phyloP scores from a whole-genome alignment of 805 yeast species.

The Wickerhamomyces pijperi region DNA sequence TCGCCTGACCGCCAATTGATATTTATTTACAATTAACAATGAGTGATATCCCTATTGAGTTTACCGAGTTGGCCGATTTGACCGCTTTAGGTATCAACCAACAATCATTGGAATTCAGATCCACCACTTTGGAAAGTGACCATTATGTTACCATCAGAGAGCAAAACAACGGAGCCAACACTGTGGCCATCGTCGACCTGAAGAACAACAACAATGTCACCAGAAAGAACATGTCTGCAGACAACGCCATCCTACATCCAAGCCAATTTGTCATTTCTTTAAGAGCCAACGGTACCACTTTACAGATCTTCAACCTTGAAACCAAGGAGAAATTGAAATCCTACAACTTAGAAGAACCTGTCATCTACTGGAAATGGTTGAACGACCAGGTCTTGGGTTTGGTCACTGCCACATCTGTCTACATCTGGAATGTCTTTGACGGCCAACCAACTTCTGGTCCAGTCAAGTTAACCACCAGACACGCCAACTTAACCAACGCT shows the following conservation, averaged over 20 bases:
- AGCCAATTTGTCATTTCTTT: slow-evolving; percentile 78
- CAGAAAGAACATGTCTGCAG: slow-evolving; percentile 93
- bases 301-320: slow-evolving; percentile 86
- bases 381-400: slow-evolving; percentile 64
- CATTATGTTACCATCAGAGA: slow-evolving; percentile 78
- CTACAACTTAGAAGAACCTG: slow-evolving; percentile 76
- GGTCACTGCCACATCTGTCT: slow-evolving; percentile 67
- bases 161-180: slow-evolving; percentile 49
- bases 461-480: slow-evolving; percentile 68
- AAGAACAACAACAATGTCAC: slow-evolving; percentile 68
- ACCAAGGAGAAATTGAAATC: slow-evolving; percentile 85
- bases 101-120: slow-evolving; percentile 77
- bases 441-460: slow-evolving; percentile 75
- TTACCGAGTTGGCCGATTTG: slow-evolving; percentile 89
- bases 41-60: slow-evolving; percentile 88
- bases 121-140: slow-evolving; percentile 92
- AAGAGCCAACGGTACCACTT: slow-evolving; percentile 92
- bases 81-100: slow-evolving; percentile 79
- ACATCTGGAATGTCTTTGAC: slow-evolving; percentile 77
- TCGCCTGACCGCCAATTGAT: neutral
- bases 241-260: slow-evolving; percentile 95
- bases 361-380: slow-evolving; percentile 94
- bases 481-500: slow-evolving; percentile 61
- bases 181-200: slow-evolving; percentile 91
- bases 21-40: slow-evolving; percentile 10